Evolutionary conservation across 108 stramenopile genomes (phyloP).

Genomic region (Conticribra guillardii): DNA sequence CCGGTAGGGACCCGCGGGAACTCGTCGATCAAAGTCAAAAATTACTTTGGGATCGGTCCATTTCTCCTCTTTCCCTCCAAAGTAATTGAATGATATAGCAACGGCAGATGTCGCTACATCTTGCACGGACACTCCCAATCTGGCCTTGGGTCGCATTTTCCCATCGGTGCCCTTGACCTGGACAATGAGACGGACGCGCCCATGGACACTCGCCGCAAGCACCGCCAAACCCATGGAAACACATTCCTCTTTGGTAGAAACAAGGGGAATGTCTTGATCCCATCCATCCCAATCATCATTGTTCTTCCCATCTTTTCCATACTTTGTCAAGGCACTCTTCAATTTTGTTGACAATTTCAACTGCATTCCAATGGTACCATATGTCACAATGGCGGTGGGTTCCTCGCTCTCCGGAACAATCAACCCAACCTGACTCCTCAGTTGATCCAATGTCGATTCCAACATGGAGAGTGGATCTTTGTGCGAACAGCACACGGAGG

Average conservation of each 20-base stretch:
- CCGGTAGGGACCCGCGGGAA: constrained; percentile 85
- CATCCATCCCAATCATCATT: constrained; percentile 67
- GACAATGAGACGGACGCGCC: constrained; percentile 58
- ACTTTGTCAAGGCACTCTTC: constrained; percentile 47
- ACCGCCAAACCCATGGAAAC: constrained; percentile 75
- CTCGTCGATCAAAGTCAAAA: constrained; percentile 91
- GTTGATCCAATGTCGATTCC: constrained; percentile 56
- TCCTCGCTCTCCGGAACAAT: constrained; percentile 73
- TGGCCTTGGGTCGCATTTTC: constrained; percentile 60
- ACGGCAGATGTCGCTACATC: constrained; percentile 80
- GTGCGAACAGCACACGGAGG: constrained; percentile 30
- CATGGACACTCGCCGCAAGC: constrained; percentile 78
- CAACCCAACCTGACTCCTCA: constrained; percentile 59
- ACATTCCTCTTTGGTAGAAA: constrained; percentile 63
- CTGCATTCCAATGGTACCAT: constrained; percentile 65
- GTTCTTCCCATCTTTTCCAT: constrained; percentile 26
- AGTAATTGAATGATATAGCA: constrained; percentile 74
- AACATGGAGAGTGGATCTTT: constrained; percentile 56
- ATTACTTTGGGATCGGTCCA: constrained; percentile 80
- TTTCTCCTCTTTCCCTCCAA: constrained; percentile 56
- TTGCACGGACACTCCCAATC: constrained; percentile 63
- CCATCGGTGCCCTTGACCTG: constrained; percentile 51
- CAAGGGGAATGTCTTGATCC: constrained; percentile 61
- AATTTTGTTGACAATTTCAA: constrained; percentile 34
- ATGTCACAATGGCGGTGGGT: constrained; percentile 70